These are phyloP conservation scores for Suillus lakei DNA, from an alignment of 768 basidiomycete genomes.

Conservation along the genomic window DNA sequence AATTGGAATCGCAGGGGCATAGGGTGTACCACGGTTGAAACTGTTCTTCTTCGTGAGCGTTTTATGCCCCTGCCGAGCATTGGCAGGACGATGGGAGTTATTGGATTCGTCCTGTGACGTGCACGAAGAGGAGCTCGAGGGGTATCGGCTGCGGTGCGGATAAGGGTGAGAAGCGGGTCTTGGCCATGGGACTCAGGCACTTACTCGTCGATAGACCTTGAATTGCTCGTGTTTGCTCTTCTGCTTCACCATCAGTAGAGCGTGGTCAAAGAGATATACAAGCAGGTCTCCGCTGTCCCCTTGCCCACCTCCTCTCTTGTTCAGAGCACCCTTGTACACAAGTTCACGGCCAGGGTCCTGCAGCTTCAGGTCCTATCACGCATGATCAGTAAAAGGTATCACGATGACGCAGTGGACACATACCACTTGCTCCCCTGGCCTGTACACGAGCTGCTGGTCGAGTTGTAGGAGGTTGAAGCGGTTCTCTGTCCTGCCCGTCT, in stretches of 20 bases:
- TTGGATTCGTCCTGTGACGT: conserved; percentile 74
- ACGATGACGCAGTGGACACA: conserved; percentile 29
- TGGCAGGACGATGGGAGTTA: conserved; percentile 36
- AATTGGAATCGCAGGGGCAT: conserved; percentile 54
- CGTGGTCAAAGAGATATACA: conserved; percentile 97
- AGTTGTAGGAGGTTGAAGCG: conserved; percentile 94
- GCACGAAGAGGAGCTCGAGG: conserved; percentile 86
- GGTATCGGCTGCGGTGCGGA: conserved; percentile 79
- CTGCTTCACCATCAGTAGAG: conserved; percentile 92
- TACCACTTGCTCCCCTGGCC: conserved; percentile 89
- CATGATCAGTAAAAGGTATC: conserved; percentile 1
- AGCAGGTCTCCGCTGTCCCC: conserved; percentile 87
- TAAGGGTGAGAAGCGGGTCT: conserved; percentile 9
- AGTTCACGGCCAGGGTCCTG: conserved; percentile 89
- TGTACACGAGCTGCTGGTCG: conserved; percentile 88
- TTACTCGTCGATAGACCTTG: conserved; percentile 91
- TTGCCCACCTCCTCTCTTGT: conserved; percentile 75
- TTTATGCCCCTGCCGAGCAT: conserved; percentile 45
- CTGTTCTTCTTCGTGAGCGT: conserved; percentile 50
- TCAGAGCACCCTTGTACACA: conserved; percentile 88
- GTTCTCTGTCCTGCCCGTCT: conserved; percentile 96
- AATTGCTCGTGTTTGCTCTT: conserved; percentile 92
- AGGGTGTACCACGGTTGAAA: conserved; percentile 43
- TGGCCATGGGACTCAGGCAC: conserved; percentile 29
- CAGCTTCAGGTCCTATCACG: conserved; percentile 76